A percentile compares a stretch with the other conserved stretches of the same genome.
Evolutionary conservation across 306 rosid genomes (phyloP).

Genomic region (Trifolium repens): DNA sequence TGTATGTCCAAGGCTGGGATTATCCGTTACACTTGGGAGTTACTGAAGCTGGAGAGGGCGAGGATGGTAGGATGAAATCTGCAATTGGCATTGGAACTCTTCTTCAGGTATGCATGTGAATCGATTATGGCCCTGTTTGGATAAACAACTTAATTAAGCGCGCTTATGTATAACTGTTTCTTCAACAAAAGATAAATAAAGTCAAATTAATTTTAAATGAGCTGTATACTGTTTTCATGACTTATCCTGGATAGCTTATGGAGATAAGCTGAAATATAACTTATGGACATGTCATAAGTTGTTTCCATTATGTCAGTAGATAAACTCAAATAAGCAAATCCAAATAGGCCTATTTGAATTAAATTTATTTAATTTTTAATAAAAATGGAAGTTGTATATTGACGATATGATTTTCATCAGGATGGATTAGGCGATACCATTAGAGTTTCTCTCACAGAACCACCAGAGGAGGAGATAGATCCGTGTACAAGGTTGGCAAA

Average conservation of each 20-base stretch:
- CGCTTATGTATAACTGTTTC: no score
- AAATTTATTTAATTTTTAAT: slow-evolving; percentile 1
- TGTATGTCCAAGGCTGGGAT: slow-evolving; percentile 98
- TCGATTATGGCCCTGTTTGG: neutral
- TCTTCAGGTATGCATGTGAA: slow-evolving; percentile 75
- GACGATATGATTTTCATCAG: slow-evolving; percentile 48
- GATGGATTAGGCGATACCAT: slow-evolving; percentile 99
- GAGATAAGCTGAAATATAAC: no score
- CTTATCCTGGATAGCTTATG: no score
- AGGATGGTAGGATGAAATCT: slow-evolving; percentile 99
- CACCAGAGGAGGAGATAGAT: slow-evolving; percentile 97
- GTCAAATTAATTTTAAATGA: no score
- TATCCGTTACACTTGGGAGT: slow-evolving; percentile 98
- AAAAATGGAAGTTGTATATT: slow-evolving; percentile 33
- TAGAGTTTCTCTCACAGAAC: slow-evolving; percentile 97
- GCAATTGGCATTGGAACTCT: slow-evolving; percentile 99
- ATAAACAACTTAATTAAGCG: no score
- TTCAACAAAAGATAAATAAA: no score
- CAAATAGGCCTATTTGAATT: neutral
- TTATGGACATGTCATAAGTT: no score
- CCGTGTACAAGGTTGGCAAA: slow-evolving; percentile 91
- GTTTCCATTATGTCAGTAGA: no score
- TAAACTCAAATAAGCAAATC: no score
- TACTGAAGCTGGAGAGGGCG: slow-evolving; percentile 99
- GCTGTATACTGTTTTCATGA: no score